A percentile compares a stretch with the other conserved stretches of the same genome.
These are phyloP conservation scores for Wickerhamiella occidentalis DNA, from an alignment of 805 yeast species.

Conservation along the genomic window DNA sequence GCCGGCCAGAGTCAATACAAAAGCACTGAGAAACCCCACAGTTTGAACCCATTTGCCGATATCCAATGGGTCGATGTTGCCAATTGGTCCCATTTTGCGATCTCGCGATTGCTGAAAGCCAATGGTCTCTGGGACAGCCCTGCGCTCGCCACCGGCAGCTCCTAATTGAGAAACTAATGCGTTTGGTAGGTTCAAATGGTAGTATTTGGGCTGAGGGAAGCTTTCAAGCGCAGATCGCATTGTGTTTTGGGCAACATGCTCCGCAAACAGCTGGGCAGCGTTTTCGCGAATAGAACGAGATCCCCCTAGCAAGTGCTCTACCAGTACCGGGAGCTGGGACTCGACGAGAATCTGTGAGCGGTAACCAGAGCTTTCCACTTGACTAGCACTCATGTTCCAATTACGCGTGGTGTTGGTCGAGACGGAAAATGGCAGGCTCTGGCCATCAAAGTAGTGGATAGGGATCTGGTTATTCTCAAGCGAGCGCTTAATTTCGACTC, in stretches of 20 bases:
- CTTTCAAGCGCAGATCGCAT: background rate
- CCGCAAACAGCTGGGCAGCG: background rate
- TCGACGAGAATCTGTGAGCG: conserved; percentile 12
- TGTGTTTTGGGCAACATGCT: background rate
- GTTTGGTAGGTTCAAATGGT: background rate
- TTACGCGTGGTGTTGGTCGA: conserved; percentile 7
- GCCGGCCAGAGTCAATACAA: conserved; percentile 7
- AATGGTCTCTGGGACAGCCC: background rate
- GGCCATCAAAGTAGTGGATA: conserved; percentile 1
- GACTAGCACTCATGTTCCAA: conserved; percentile 17
- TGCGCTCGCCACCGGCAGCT: background rate
- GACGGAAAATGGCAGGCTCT: conserved; percentile 7
- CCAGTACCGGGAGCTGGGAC: conserved; percentile 13
- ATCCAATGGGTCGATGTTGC: conserved; percentile 21
- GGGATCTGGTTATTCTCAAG: conserved; percentile 5
- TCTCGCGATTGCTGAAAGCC: background rate
- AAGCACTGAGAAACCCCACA: background rate
- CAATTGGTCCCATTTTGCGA: conserved; percentile 16
- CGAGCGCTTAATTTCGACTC: conserved; percentile 6
- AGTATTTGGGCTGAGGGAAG: conserved; percentile 4
- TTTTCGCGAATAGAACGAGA: background rate
- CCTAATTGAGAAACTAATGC: background rate
- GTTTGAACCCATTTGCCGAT: conserved; percentile 13
- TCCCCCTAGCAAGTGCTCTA: background rate
- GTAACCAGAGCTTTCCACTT: conserved; percentile 16